Evolutionary conservation across 495 filamentous ascomycete species (phyloP).

Genomic region (Copromyces sp.): DNA sequence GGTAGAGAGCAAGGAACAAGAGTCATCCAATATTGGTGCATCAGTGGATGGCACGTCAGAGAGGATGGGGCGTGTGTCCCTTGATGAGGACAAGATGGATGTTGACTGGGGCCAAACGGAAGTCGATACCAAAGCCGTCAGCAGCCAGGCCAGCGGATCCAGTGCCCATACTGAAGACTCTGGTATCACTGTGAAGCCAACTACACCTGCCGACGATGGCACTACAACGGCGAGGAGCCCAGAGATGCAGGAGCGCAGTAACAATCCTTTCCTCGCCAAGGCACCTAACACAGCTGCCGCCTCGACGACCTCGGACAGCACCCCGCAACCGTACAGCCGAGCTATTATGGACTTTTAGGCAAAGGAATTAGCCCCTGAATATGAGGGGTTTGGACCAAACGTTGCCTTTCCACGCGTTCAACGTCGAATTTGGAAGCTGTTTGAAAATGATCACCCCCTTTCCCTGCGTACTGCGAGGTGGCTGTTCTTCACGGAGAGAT

Average conservation of each 20-base stretch:
- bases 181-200: not conserved
- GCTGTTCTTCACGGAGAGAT: not conserved
- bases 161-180: not conserved
- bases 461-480: not conserved
- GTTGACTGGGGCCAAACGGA: not conserved
- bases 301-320: not conserved
- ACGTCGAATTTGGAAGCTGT: not conserved
- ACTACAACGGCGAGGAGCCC: constrained; percentile 9
- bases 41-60: not conserved
- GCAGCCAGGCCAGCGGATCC: constrained; percentile 2
- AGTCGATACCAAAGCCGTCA: not conserved
- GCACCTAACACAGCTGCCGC: not conserved
- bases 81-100: constrained; percentile 5
- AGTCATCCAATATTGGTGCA: not conserved
- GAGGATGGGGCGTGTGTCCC: constrained; percentile 7
- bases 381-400: not conserved
- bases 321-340: not conserved
- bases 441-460: not conserved
- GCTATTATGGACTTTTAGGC: not conserved
- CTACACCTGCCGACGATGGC: not conserved
- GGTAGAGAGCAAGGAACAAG: not conserved
- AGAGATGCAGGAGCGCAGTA: constrained; percentile 32
- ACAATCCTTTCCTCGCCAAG: constrained; percentile 3
- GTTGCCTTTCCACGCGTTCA: not conserved
- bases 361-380: not conserved